phyloP scores from a whole-genome alignment of 176 grass and related monocot species.

The Elaeis guineensis region DNA sequence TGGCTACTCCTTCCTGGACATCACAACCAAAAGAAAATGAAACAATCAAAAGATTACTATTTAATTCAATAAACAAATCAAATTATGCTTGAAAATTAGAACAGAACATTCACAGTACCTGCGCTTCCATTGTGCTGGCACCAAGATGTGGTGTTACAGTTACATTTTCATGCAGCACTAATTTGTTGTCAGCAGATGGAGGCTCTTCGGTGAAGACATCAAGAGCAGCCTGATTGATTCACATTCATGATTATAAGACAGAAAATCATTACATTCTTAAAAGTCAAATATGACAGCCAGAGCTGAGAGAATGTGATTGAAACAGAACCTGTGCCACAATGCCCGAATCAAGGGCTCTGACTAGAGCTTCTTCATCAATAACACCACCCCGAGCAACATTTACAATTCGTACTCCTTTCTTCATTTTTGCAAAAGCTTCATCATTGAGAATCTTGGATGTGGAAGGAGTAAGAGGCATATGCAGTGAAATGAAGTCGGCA shows the following conservation, averaged over 20 bases:
- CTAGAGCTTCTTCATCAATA: slow-evolving; percentile 10
- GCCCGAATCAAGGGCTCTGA: slow-evolving; percentile 7
- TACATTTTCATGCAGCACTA: slow-evolving; percentile 14
- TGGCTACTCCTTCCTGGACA: slow-evolving; percentile 7
- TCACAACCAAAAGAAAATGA: neutral
- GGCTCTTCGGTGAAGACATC: slow-evolving; percentile 5
- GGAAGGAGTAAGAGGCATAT: slow-evolving; percentile 9
- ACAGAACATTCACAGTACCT: neutral
- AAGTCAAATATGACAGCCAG: neutral
- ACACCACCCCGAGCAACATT: slow-evolving; percentile 11
- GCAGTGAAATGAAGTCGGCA: slow-evolving; percentile 5
- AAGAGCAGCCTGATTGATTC: slow-evolving; percentile 3
- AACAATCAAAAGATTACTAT: neutral
- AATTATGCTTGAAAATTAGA: neutral
- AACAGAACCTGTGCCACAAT: slow-evolving; percentile 4
- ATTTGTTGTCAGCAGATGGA: neutral
- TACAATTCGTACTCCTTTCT: slow-evolving; percentile 3
- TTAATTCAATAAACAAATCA: neutral
- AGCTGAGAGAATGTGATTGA: neutral
- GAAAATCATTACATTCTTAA: neutral
- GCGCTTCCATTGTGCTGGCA: slow-evolving; percentile 7
- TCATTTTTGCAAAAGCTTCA: slow-evolving; percentile 10
- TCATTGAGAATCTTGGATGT: slow-evolving; percentile 8
- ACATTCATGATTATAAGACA: neutral
- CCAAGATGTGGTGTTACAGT: slow-evolving; percentile 13